phyloP scores from a whole-genome alignment of 1,139 yeast genomes.

The Suhomyces bribrorum region DNA sequence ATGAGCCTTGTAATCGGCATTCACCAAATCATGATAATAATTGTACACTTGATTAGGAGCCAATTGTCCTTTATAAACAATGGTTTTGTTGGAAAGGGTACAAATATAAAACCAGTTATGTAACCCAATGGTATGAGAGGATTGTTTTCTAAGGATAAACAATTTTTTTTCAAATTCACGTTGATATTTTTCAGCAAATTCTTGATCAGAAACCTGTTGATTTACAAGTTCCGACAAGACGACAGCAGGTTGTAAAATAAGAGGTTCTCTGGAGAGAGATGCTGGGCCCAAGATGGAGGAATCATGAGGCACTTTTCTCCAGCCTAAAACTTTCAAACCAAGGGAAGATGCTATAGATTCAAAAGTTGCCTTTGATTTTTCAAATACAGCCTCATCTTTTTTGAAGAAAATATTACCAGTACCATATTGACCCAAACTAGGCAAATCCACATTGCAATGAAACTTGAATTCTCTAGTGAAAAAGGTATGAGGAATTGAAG shows the following conservation, averaged over 20 bases:
- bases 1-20: slow-evolving; percentile 92
- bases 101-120: slow-evolving; percentile 98
- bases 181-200: slow-evolving; percentile 58
- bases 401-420: slow-evolving; percentile 92
- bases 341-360: slow-evolving; percentile 76
- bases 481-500: slow-evolving; percentile 88
- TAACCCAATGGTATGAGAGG: slow-evolving; percentile 86
- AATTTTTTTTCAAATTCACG: slow-evolving; percentile 79
- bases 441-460: slow-evolving; percentile 60
- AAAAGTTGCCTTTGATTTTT: slow-evolving; percentile 71
- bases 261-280: slow-evolving; percentile 90
- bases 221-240: slow-evolving; percentile 60
- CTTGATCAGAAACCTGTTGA: slow-evolving; percentile 46
- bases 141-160: slow-evolving; percentile 83
- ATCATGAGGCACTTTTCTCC: slow-evolving; percentile 97
- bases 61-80: slow-evolving; percentile 96
- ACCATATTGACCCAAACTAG: slow-evolving; percentile 85
- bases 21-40: slow-evolving; percentile 89
- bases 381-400: slow-evolving; percentile 68
- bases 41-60: slow-evolving; percentile 96
- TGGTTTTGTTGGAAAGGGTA: slow-evolving; percentile 83
- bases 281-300: slow-evolving; percentile 93
- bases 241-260: slow-evolving; percentile 84
- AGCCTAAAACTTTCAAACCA: slow-evolving; percentile 82
- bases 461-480: slow-evolving; percentile 79